Evolutionary conservation across 116 monocot genomes (phyloP), one percentile per base, ranked within the genome.

Genomic region (Dioscorea cayenensis): DNA sequence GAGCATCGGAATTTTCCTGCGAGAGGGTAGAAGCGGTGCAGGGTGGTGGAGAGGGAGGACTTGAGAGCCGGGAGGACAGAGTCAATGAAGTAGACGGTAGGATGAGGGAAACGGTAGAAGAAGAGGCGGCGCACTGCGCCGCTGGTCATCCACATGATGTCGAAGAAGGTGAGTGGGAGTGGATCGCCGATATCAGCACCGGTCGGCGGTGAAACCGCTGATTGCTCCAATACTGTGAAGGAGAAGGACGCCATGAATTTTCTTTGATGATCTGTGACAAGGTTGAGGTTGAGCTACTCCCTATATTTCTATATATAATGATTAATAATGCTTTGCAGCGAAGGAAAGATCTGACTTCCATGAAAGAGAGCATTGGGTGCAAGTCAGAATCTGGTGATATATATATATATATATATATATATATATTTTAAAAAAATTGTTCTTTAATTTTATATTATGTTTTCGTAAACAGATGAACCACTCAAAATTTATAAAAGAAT

Each of bases 11-110:
- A 11, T 27, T 20, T 66, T 4, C 84, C 84, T 23, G 84, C 84
- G 20, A 90, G 65, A 28, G 86, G 86, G 70, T 71, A 86, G 79
- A 84, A 86, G 32, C 50, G 63, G 49, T 71, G 77, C 63, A 90
- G 84, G 27, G 75, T 38, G 37, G 52, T 27, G 51, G 84, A 79
- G 43, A 90, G 84, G 17, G 86, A 84, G 35, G 65, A 71, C 20
- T 79, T 84, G 71, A 90, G 75, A 11, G 9, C 29, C 23, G 86
- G 84, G n/a, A 90, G 60, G 60, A 77, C 19, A 70, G 67, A 32
- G 29, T 63, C 62, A 28, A 72, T 71, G 50, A 86, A 81, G 62
- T 59, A 28, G 21, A 73, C 29, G 61, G 73, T 74, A 7, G 83
- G 60, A 69, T 52, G 63, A 19, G 73, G 72, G 73, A 72, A 64